These are phyloP conservation scores for Didymosphaeria variabile DNA, from an alignment of 2,329 filamentous ascomycete species.

Conservation along the genomic window DNA sequence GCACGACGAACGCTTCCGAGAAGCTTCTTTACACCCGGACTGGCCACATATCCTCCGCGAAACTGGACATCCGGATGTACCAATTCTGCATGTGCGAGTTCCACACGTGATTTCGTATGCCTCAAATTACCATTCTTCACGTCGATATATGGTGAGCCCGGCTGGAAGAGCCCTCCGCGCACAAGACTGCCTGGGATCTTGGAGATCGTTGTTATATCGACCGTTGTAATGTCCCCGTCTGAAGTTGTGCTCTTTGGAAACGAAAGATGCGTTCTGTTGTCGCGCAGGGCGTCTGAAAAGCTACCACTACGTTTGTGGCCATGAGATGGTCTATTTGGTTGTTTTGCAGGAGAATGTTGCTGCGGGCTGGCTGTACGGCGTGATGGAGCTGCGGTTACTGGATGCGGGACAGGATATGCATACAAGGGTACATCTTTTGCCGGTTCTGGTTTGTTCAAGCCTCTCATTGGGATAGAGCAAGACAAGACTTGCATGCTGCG, in stretches of 20 bases:
- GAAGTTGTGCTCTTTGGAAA: conserved; percentile 55
- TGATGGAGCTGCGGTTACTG: conserved; percentile 32
- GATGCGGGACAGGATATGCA: conserved; percentile 48
- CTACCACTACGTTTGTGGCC: conserved; percentile 87
- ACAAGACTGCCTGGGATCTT: conserved; percentile 85
- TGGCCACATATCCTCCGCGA: conserved; percentile 31
- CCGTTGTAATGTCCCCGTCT: conserved; percentile 57
- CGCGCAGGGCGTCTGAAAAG: conserved; percentile 83
- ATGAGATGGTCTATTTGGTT: conserved; percentile 37
- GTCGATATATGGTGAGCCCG: conserved; percentile 82
- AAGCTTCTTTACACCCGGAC: conserved; percentile 82
- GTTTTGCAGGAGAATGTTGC: conserved; percentile 36
- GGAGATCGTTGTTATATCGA: conserved; percentile 64
- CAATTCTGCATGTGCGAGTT: conserved; percentile 41
- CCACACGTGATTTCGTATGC: conserved; percentile 43
- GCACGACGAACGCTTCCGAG: conserved; percentile 86
- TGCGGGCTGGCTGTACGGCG: conserved; percentile 44
- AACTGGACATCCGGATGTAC: conserved; percentile 32
- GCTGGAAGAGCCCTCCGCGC: conserved; percentile 83
- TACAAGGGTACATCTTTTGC: conserved; percentile 51
- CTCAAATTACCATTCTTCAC: conserved; percentile 43
- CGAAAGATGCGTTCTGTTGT: conserved; percentile 66
- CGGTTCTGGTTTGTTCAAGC: conserved; percentile 42
- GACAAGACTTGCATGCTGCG: conserved; percentile 67
- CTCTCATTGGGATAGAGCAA: conserved; percentile 65